These are phyloP conservation scores for Cladochytrium replicatum DNA, from an alignment of 192 early-diverging fungal species.

Conservation along the genomic window DNA sequence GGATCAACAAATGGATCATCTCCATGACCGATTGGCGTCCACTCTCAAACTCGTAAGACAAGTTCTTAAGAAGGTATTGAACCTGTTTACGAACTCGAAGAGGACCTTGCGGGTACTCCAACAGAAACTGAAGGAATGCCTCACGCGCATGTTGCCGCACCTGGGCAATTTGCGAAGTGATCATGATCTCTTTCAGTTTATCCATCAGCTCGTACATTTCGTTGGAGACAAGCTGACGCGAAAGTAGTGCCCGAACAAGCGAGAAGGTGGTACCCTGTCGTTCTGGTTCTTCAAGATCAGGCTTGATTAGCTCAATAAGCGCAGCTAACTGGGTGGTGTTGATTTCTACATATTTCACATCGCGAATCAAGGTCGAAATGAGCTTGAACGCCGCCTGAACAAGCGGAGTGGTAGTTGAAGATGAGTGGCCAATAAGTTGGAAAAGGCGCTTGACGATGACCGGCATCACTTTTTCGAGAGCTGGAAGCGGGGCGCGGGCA, in stretches of 20 bases:
- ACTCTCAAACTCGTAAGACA: slow-evolving; percentile 83
- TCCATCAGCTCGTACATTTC: slow-evolving; percentile 94
- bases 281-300: slow-evolving; percentile 85
- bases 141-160: slow-evolving; percentile 76
- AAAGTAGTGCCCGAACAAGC: slow-evolving; percentile 77
- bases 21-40: slow-evolving; percentile 87
- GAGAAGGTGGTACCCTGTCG: slow-evolving; percentile 73
- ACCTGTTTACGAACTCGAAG: slow-evolving; percentile 72
- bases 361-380: slow-evolving; percentile 69
- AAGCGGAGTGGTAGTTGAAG: slow-evolving; percentile 45
- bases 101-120: slow-evolving; percentile 91
- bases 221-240: slow-evolving; percentile 70
- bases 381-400: slow-evolving; percentile 76
- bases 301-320: slow-evolving; percentile 66
- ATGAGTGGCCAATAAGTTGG: slow-evolving; percentile 53
- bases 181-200: slow-evolving; percentile 64
- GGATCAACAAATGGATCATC: slow-evolving; percentile 67
- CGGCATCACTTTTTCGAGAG: slow-evolving; percentile 52
- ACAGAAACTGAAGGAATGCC: slow-evolving; percentile 78
- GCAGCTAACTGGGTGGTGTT: slow-evolving; percentile 66
- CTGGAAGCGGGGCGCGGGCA: slow-evolving; percentile 61
- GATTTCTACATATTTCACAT: slow-evolving; percentile 57
- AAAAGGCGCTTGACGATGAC: slow-evolving; percentile 73
- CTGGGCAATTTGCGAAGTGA: slow-evolving; percentile 70
- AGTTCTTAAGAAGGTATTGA: slow-evolving; percentile 80